These are phyloP conservation scores for Penicillium antarcticum DNA, from an alignment of 495 filamentous ascomycete species.

Conservation along the genomic window DNA sequence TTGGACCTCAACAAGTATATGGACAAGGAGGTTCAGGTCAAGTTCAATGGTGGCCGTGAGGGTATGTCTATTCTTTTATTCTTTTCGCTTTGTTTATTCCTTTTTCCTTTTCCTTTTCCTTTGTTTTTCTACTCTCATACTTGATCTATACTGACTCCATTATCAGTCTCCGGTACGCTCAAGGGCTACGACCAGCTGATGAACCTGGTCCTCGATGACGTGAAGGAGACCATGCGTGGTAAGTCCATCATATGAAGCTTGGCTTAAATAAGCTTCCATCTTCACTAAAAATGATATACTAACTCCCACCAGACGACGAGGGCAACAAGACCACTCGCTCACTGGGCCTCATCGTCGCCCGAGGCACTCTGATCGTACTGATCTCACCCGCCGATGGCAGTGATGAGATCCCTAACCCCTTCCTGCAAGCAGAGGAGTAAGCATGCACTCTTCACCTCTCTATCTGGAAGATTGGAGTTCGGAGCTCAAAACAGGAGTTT, in stretches of 20 bases:
- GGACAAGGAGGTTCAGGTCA: constrained; percentile 91
- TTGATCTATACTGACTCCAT: constrained; percentile 5
- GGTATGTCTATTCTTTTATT: constrained; percentile 60
- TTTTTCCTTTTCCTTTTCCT: background rate
- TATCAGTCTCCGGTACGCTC: constrained; percentile 74
- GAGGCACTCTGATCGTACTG: constrained; percentile 86
- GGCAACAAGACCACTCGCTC: constrained; percentile 80
- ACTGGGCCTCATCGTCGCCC: constrained; percentile 86
- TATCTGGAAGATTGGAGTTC: too few relatives aligned
- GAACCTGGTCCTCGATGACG: constrained; percentile 95
- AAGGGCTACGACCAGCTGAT: constrained; percentile 97
- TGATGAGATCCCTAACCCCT: constrained; percentile 94
- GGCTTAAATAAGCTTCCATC: background rate
- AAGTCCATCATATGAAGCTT: background rate
- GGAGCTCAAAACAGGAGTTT: too few relatives aligned
- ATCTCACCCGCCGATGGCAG: constrained; percentile 93
- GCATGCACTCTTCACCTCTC: background rate
- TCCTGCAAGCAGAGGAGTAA: constrained; percentile 66
- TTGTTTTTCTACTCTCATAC: background rate
- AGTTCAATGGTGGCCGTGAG: constrained; percentile 94
- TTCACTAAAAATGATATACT: constrained; percentile 3
- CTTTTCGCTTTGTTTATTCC: background rate
- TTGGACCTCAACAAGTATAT: constrained; percentile 92
- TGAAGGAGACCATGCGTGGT: constrained; percentile 87
- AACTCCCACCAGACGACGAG: constrained; percentile 67